Evolutionary conservation across 2,329 filamentous ascomycete species (phyloP).

Genomic region (Didymella pinodella): DNA sequence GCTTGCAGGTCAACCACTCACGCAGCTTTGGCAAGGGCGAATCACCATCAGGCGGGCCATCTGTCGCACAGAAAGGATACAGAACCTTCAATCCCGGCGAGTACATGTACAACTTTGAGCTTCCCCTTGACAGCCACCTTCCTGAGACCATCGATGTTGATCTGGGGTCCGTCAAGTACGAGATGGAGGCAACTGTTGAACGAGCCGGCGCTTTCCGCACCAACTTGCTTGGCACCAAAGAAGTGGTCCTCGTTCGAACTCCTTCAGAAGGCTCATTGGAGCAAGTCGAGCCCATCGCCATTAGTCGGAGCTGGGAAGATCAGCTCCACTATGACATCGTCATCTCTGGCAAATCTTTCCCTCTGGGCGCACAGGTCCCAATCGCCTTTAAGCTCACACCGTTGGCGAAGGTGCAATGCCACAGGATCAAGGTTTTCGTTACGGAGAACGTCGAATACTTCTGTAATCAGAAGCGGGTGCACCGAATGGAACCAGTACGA

Average conservation of each 20-base stretch:
- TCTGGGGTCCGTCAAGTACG: constrained; percentile 86
- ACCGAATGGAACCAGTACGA: constrained; percentile 80
- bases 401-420: constrained; percentile 89
- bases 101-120: constrained; percentile 80
- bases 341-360: constrained; percentile 94
- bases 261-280: constrained; percentile 89
- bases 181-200: constrained; percentile 84
- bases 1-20: constrained; percentile 80
- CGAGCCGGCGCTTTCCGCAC: constrained; percentile 89
- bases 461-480: constrained; percentile 84
- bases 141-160: constrained; percentile 88
- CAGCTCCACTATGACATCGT: constrained; percentile 95
- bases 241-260: constrained; percentile 83
- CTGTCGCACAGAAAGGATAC: constrained; percentile 79
- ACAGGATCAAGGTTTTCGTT: constrained; percentile 89
- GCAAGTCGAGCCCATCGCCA: constrained; percentile 91
- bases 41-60: constrained; percentile 60
- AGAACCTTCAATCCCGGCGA: constrained; percentile 82
- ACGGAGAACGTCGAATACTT: constrained; percentile 93
- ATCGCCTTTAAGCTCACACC: constrained; percentile 95
- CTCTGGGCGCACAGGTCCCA: constrained; percentile 84
- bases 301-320: constrained; percentile 92
- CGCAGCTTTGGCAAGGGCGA: constrained; percentile 87
- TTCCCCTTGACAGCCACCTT: constrained; percentile 79
- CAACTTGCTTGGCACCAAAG: constrained; percentile 82